Conservation (phyloP, 2,329 filamentous ascomycete genomes). For the Venturia oleaginea region DNA sequence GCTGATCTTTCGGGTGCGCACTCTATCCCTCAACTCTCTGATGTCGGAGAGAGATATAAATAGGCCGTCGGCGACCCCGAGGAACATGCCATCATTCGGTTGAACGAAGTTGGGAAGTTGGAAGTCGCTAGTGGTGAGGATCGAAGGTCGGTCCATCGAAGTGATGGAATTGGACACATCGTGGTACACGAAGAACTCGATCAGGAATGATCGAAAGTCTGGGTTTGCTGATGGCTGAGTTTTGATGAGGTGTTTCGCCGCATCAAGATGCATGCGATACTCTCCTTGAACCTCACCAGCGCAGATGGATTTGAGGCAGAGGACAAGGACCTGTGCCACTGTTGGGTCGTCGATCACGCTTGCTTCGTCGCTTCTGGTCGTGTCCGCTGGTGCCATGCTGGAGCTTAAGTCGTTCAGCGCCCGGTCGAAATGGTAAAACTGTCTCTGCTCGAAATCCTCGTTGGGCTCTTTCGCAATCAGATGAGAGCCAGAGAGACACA, state of each 20-base stretch:
- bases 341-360: conserved; percentile 47
- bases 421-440: conserved; percentile 44
- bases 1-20: conserved; percentile 57
- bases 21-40: conserved; percentile 63
- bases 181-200: conserved; percentile 80
- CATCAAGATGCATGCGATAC: conserved; percentile 71
- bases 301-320: conserved; percentile 53
- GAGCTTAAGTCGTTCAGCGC: conserved; percentile 31
- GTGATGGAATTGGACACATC: conserved; percentile 51
- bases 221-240: conserved; percentile 51
- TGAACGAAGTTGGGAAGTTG: conserved; percentile 45
- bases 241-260: conserved; percentile 63
- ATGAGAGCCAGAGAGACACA: conserved; percentile 75
- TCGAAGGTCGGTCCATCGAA: conserved; percentile 42
- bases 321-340: conserved; percentile 50
- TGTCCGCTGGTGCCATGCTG: conserved; percentile 21
- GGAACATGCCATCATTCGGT: conserved; percentile 50
- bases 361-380: conserved; percentile 29
- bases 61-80: conserved; percentile 75
- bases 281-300: conserved; percentile 55
- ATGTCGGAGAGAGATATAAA: conserved; percentile 73
- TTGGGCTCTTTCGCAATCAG: conserved; percentile 41
- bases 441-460: conserved; percentile 43
- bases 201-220: conserved; percentile 62
- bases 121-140: conserved; percentile 45